Percentiles rank a stretch among this genome's conserved stretches.
These are phyloP conservation scores for Lagenidium giganteum DNA, from an alignment of 352 stramenopile genomes.

Conservation along the genomic window DNA sequence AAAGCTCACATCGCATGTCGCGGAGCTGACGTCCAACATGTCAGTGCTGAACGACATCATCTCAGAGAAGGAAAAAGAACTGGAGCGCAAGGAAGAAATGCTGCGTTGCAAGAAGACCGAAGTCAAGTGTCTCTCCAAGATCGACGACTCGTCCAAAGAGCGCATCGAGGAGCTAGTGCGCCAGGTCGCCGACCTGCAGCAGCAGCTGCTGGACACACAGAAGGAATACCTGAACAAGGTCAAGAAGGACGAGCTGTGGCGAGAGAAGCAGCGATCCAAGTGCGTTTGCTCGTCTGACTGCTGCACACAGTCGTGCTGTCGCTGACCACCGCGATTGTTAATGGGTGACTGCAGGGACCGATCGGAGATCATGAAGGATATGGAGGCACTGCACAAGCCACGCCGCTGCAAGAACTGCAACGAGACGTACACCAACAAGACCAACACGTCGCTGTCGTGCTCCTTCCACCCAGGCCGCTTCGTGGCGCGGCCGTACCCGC, in stretches of 20 bases:
- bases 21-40: constrained; percentile 44
- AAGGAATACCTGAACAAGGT: constrained; percentile 79
- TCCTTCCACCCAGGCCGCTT: constrained; percentile 74
- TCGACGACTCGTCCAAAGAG: constrained; percentile 72
- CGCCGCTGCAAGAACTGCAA: constrained; percentile 78
- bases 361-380: constrained; percentile 62
- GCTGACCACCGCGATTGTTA: too few relatives aligned
- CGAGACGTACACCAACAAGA: constrained; percentile 78
- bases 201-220: constrained; percentile 71
- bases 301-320: too few relatives aligned
- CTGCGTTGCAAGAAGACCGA: constrained; percentile 74
- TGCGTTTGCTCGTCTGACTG: constrained; percentile 8
- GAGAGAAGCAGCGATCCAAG: constrained; percentile 62
- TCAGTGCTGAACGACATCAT: constrained; percentile 43
- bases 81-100: constrained; percentile 58
- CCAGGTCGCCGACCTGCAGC: constrained; percentile 62
- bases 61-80: constrained; percentile 50
- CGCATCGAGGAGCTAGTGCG: constrained; percentile 75
- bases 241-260: constrained; percentile 62
- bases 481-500: constrained; percentile 68
- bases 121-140: constrained; percentile 68
- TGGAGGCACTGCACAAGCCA: constrained; percentile 69
- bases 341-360: constrained; percentile 29
- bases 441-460: constrained; percentile 76
- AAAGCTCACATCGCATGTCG: constrained; percentile 36